Evolutionary conservation across 2,329 filamentous ascomycete species (phyloP).

Genomic region (Pleomassaria siparia): DNA sequence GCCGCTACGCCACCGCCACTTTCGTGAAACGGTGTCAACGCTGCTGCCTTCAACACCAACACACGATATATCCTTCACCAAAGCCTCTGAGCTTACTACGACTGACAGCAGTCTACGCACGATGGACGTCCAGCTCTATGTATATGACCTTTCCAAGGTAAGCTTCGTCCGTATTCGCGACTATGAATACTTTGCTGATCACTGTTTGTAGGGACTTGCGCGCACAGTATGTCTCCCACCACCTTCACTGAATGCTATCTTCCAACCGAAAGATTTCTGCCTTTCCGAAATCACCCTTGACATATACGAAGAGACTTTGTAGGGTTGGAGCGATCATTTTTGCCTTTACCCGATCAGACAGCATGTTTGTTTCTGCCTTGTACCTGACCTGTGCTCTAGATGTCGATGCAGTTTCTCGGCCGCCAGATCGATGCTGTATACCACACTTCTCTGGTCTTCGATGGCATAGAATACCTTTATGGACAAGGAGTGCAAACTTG

Average conservation of each 20-base stretch:
- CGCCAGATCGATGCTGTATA: conserved; percentile 88
- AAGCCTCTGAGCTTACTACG: not conserved
- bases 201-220: conserved; percentile 53
- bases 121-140: conserved; percentile 55
- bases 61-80: not conserved
- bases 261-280: not conserved
- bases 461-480: conserved; percentile 86
- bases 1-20: conserved; percentile 7
- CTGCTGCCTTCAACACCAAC: conserved; percentile 2
- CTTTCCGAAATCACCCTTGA: not conserved
- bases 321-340: not conserved
- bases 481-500: conserved; percentile 85
- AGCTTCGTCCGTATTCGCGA: conserved; percentile 1
- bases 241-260: not conserved
- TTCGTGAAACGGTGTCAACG: conserved; percentile 1
- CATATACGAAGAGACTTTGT: not conserved
- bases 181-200: not conserved
- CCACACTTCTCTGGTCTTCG: conserved; percentile 86
- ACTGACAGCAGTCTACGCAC: not conserved
- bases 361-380: not conserved
- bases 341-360: too few relatives aligned
- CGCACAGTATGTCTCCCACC: conserved; percentile 30
- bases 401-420: conserved; percentile 62
- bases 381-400: conserved; percentile 35
- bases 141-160: conserved; percentile 54